phyloP scores from a whole-genome alignment of 2,329 filamentous ascomycete species.

The Penicillium sp. region DNA sequence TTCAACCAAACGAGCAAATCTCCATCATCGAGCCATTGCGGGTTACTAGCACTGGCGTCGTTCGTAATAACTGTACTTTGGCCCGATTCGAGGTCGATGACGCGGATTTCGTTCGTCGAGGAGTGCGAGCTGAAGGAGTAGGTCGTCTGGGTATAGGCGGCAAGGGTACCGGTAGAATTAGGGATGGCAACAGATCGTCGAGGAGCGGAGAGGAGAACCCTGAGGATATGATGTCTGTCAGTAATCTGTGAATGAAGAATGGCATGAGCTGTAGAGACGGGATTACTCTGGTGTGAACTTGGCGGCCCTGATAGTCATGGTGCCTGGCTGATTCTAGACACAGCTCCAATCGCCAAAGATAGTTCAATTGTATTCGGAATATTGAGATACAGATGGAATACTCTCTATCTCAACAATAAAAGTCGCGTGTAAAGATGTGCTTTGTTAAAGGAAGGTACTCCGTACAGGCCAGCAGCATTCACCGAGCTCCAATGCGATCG shows the following conservation, averaged over 20 bases:
- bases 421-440: too few species aligned
- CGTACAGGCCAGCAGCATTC: too few species aligned
- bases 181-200: slow-evolving; percentile 43
- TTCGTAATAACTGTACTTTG: slow-evolving; percentile 41
- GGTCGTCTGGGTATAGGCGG: slow-evolving; percentile 46
- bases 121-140: slow-evolving; percentile 49
- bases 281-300: slow-evolving; percentile 42
- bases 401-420: too few species aligned
- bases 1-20: slow-evolving; percentile 47
- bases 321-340: not conserved
- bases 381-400: too few species aligned
- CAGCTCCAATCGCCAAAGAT: not conserved
- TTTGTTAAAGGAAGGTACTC: too few species aligned
- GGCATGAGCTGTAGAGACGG: not conserved
- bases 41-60: slow-evolving; percentile 42
- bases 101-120: slow-evolving; percentile 44
- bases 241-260: not conserved
- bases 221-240: slow-evolving; percentile 17
- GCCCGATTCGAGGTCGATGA: slow-evolving; percentile 41
- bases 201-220: slow-evolving; percentile 46
- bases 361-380: not conserved
- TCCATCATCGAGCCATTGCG: slow-evolving; percentile 43
- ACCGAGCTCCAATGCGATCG: too few species aligned
- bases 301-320: slow-evolving; percentile 38
- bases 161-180: slow-evolving; percentile 44